Percentiles rank a stretch among this genome's conserved stretches.
phyloP scores from a whole-genome alignment of 2,329 filamentous ascomycete species.

The Colletotrichum tofieldiae region DNA sequence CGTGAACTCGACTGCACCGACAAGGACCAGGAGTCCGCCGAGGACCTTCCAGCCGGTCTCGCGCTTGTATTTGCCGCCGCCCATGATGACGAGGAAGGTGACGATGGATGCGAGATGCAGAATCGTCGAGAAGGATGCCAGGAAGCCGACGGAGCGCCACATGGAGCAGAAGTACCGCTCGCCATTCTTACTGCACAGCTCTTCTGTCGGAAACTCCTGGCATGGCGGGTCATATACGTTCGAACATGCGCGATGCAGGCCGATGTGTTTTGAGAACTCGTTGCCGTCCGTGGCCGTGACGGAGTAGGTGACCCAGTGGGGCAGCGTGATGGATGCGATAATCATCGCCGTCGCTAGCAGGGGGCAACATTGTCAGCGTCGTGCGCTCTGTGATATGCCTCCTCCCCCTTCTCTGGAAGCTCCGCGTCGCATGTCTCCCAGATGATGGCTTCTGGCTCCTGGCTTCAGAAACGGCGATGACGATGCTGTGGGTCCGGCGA shows the following conservation, averaged over 20 bases:
- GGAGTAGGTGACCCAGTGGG: slow-evolving; percentile 79
- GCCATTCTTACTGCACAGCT: slow-evolving; percentile 75
- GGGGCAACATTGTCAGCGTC: slow-evolving; percentile 51
- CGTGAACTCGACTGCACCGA: slow-evolving; percentile 80
- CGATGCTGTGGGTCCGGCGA: slow-evolving; percentile 40
- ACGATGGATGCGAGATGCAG: slow-evolving; percentile 86
- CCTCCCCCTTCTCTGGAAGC: background rate
- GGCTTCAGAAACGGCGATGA: slow-evolving; percentile 22
- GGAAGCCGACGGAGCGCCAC: slow-evolving; percentile 90
- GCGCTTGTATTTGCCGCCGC: slow-evolving; percentile 84
- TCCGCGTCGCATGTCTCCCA: slow-evolving; percentile 1
- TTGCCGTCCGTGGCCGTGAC: slow-evolving; percentile 65
- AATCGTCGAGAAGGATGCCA: slow-evolving; percentile 89
- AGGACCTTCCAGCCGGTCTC: slow-evolving; percentile 88
- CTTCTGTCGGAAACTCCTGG: slow-evolving; percentile 74
- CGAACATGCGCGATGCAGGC: slow-evolving; percentile 87
- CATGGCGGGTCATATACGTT: slow-evolving; percentile 76
- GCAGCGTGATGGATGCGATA: slow-evolving; percentile 77
- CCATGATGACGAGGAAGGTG: slow-evolving; percentile 82
- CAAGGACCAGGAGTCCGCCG: slow-evolving; percentile 74
- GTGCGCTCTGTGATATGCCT: background rate
- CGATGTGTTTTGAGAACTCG: slow-evolving; percentile 74
- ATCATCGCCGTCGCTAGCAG: slow-evolving; percentile 78
- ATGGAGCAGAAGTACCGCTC: slow-evolving; percentile 88
- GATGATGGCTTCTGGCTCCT: background rate